These are phyloP conservation scores for Gossypium schwendimanii DNA, from an alignment of 441 rosid species.

Conservation along the genomic window DNA sequence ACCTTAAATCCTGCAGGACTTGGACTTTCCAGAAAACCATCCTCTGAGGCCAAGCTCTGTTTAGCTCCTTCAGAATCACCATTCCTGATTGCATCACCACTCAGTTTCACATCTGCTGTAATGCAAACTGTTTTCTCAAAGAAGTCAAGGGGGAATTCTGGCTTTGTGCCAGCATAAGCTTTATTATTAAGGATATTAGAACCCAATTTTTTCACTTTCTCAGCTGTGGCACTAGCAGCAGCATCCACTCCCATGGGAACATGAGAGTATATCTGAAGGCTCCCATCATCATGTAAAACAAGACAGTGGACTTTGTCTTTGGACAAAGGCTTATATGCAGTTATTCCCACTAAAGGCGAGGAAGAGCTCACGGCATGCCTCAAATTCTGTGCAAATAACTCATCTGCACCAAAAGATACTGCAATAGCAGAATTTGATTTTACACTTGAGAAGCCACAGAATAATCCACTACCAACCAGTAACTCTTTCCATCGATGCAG, in stretches of 20 bases:
- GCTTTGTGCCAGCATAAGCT: conserved; percentile 77
- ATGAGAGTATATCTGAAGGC: conserved; percentile 96
- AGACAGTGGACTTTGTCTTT: conserved; percentile 94
- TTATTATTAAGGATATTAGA: conserved; percentile 83
- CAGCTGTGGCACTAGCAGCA: conserved; percentile 60
- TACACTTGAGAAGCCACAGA: conserved; percentile 74
- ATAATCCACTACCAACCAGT: conserved; percentile 73
- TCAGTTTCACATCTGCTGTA: conserved; percentile 89
- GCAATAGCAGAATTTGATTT: conserved; percentile 80
- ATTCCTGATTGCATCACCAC: conserved; percentile 92
- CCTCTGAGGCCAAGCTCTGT: conserved; percentile 88
- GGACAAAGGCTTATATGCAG: conserved; percentile 93
- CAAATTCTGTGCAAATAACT: conserved; percentile 71
- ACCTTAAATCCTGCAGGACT: conserved; percentile 96
- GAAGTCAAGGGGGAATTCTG: conserved; percentile 97
- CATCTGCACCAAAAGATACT: conserved; percentile 60
- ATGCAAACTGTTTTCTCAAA: conserved; percentile 96
- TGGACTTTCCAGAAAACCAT: conserved; percentile 94
- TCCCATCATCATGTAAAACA: conserved; percentile 98
- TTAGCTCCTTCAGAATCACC: conserved; percentile 96
- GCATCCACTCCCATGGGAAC: conserved; percentile 63
- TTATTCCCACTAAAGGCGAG: conserved; percentile 85
- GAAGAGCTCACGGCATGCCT: conserved; percentile 82
- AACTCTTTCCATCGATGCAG: conserved; percentile 96
- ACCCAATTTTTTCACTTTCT: conserved; percentile 87